phyloP scores from a whole-genome alignment of 148 eudicot species.

The Rhododendron williamsianum region DNA sequence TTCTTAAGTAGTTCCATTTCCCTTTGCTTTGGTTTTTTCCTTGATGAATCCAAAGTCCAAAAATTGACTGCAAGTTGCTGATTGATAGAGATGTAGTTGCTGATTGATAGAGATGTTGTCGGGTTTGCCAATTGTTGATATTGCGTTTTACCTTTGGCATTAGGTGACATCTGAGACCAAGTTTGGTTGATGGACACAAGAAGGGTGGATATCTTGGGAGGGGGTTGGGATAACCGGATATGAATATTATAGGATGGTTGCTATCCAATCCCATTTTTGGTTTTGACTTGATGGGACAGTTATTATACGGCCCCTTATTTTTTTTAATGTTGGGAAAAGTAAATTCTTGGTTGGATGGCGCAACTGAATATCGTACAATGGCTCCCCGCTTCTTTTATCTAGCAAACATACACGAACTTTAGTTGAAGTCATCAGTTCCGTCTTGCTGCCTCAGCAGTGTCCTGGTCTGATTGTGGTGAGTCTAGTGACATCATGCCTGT shows the following conservation, averaged over 20 bases:
- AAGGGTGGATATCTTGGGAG: not conserved
- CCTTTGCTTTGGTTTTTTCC: not conserved
- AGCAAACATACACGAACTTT: not conserved
- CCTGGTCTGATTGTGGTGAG: not conserved
- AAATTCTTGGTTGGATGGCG: not conserved
- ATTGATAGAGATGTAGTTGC: not conserved
- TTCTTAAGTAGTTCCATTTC: not conserved
- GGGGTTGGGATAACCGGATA: not conserved
- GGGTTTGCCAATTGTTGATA: not conserved
- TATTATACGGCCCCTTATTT: not conserved
- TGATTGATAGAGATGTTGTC: not conserved
- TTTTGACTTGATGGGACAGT: not conserved
- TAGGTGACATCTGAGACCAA: not conserved
- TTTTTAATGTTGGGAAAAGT: not conserved
- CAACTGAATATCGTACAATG: not conserved
- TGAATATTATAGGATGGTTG: not conserved
- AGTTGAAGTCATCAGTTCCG: not conserved
- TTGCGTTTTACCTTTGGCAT: not conserved
- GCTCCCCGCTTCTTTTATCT: not conserved
- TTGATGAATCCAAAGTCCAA: not conserved
- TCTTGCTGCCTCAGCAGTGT: not conserved
- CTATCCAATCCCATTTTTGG: not conserved
- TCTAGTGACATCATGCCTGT: not conserved
- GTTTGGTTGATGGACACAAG: not conserved
- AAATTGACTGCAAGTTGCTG: not conserved